These are phyloP conservation scores for Phytopythium kandeliae DNA, from an alignment of 352 stramenopile species.

Conservation along the genomic window DNA sequence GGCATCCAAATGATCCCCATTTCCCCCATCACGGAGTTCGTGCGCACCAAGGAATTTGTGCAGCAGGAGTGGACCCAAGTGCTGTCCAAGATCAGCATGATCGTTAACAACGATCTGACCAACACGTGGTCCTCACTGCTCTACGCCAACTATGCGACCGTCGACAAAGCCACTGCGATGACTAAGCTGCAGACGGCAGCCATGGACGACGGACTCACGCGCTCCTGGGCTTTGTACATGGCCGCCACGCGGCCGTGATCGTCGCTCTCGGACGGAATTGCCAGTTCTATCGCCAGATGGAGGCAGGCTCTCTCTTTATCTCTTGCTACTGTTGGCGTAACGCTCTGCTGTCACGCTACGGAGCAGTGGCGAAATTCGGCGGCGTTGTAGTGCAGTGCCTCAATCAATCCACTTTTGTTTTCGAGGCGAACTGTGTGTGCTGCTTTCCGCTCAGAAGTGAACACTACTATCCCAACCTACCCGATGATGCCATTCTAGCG, in stretches of 20 bases:
- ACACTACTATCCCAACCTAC: too few species aligned
- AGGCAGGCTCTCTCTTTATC: too few species aligned
- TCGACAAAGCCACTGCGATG: conserved; percentile 45
- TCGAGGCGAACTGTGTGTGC: too few species aligned
- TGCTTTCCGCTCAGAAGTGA: too few species aligned
- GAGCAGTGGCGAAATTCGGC: too few species aligned
- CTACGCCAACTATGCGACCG: conserved; percentile 70
- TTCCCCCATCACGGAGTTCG: conserved; percentile 50
- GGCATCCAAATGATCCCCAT: conserved; percentile 77
- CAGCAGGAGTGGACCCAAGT: conserved; percentile 46
- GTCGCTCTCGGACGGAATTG: too few species aligned
- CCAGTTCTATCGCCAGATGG: too few species aligned
- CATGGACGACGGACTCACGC: conserved; percentile 71
- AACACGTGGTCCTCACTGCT: conserved; percentile 80
- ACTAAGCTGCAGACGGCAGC: conserved; percentile 46
- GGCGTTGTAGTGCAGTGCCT: too few species aligned
- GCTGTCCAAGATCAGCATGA: conserved; percentile 27
- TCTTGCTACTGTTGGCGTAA: too few species aligned
- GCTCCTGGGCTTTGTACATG: conserved; percentile 78
- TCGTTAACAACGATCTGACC: conserved; percentile 24
- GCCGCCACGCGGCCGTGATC: conserved; percentile 35
- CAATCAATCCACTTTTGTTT: too few species aligned
- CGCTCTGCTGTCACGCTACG: too few species aligned
- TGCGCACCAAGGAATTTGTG: conserved; percentile 47
- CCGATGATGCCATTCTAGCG: too few species aligned